Base-by-base conservation (phyloP, 129 eudicot genomes). In the Apium graveolens region DNA sequence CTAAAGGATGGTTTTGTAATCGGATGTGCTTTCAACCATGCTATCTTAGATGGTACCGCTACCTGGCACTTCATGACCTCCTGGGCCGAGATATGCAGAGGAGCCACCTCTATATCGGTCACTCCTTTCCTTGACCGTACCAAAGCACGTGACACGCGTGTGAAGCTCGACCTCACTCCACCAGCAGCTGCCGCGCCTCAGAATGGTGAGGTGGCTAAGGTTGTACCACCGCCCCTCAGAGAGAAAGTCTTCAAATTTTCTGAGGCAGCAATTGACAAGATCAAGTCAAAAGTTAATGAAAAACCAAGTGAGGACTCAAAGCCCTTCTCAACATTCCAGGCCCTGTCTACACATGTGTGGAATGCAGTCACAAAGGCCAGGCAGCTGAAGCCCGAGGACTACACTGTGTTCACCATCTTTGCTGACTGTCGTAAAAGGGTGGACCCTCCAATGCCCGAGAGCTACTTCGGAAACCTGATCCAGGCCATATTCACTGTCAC, bases 41-140 rank as follows among this genome's bases (percentile, higher is more conserved):
- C 97, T 0, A 87, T 95, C 70, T 83, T 95, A 42, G 99, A 95
- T 29, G 99, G 99, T 5, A 88, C 99, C 68, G 89, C 99, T 82
- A 92, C 97, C 63, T 95, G 99, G 99, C 99, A 95, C 86, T 95
- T 95, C 86, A 91, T 95, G 99, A 91, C 83, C 78, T 87, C 94
- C 10, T 95, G 99, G 99, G 96, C 99, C 87, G 82, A 86, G 68
- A 86, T 90, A n/a, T 90, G 94, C 85, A 82, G 71, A 53, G 99
- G 99, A 37, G 80, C 97, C 87, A 80, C 86, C 35, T 72, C 97
- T 77, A 69, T 90, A 27, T 78, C 92, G 6, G 83, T 84, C 80
- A 83, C 78, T 16, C 99, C 99, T 24, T 91, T 95, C 87, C 91
- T 89, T 7, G 97, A 95, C 74, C 97, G 99, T 34, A 88, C 96